Evolutionary conservation across 2,329 filamentous ascomycete species (phyloP), one percentile per base, ranked within the genome.

Genomic region (Cytospora mali): DNA sequence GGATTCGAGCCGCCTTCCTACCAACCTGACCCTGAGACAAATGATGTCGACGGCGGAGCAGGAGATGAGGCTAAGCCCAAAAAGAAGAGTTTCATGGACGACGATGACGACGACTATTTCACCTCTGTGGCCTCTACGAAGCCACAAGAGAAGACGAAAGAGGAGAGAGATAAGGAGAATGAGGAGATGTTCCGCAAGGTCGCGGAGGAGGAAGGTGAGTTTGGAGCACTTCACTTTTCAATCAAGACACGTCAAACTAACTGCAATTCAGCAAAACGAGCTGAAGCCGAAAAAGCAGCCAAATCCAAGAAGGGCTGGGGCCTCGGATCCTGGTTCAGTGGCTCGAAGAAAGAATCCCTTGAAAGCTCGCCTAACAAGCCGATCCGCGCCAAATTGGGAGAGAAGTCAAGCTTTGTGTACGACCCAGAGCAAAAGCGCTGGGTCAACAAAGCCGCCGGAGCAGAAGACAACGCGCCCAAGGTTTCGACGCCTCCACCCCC

Each of bases 381-480:
- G n/a, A 91, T 97, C 74, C 88, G 86, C 69, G 95, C 96, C 66
- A 99, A 99, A 72, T 84, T 99, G 10, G 96, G 94, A 65, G 96
- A 99, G 75, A 87, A 95, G 72, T 97, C 87, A 75, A 92, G 88
- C 52, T 97, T 99, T 75, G 89, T 94, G 68, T 99, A 95, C 71
- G 95, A 99, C 72, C 90, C 93, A 2, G 91, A 97, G n/a, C 84
- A 97, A 58, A 96, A 96, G 80, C 93, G 95, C 74, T 99, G 96
- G 96, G 83, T 99, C 74, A 98, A 99, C 80, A 97, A 97, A 81
- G 97, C 97, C 74, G 86, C 87, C 13, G 88, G 88, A 14, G 84
- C 85, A 9, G 88, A 90, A 60, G 84, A 84, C 50, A 78, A 78
- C 10, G 79, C 83, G 28, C 79, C 84, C 3, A 84, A 86, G 66